Evolutionary conservation across 2,329 filamentous ascomycete species (phyloP), one percentile per base, ranked within the genome.

Genomic region (Sclerotinia borealis): DNA sequence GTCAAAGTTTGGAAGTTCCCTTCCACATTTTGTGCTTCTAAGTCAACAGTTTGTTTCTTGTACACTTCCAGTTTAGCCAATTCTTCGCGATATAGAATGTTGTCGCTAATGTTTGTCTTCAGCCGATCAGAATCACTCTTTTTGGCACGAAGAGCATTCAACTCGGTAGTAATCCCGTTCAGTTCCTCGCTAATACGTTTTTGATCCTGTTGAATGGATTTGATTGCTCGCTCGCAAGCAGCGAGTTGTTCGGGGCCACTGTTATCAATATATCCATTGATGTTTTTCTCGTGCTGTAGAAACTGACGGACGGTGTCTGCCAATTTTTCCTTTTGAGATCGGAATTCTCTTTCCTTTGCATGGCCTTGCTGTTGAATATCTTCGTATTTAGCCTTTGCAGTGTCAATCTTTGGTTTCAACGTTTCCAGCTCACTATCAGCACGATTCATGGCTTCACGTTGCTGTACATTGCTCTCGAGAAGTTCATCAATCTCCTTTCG

Each of bases 101-200:
- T 99, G 74, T 98, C 92, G 27, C 81, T 82, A 69, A 99, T 96
- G 67, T 91, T 92, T 70, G 91, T 89, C 77, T 92, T 93, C 63
- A 88, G 93, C 64, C 88, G 86, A 67, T 93, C 90, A 63, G 91
- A 90, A 71, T 92, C 91, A 70, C 87, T 85, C 59, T 93, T 83
- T 59, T 92, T 88, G 55, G 90, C 84, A 68, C 89, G 89, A 58
- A 96, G 82, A 69, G 87, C 87, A 76, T 96, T 95, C 65, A 91
- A 86, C 62, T 89, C 84, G 29, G 83, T 80, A 2, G 87, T 88
- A 59, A 95, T 78, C 51, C 85, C 79, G 15, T 78, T 78, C 72
- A 91, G 86, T 67, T 95, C 89, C 22, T 79, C 79, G 70, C 96
- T 89, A 17, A 88, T 79, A 22, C 79, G 79, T 45, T 80, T 76